These are phyloP conservation scores for Fraxinus cuspidata DNA, from an alignment of 257 asterid genomes.

Conservation along the genomic window DNA sequence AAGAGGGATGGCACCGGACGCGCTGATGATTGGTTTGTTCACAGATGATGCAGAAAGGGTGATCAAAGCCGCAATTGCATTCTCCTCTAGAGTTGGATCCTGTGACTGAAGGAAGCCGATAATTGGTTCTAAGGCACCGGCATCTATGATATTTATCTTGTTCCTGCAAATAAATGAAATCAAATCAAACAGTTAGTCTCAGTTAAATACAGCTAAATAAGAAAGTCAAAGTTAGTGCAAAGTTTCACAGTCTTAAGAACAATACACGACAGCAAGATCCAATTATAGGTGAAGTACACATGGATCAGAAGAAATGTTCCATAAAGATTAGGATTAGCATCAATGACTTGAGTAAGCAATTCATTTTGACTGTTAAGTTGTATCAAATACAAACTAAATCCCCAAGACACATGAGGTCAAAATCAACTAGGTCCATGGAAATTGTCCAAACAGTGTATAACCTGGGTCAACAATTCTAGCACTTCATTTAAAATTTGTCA, in stretches of 20 bases:
- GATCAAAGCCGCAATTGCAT: slow-evolving; percentile 81
- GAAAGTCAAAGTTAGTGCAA: neutral
- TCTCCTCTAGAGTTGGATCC: slow-evolving; percentile 60
- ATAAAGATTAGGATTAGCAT: neutral
- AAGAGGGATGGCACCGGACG: slow-evolving; percentile 85
- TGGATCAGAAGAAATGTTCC: neutral
- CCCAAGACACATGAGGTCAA: neutral
- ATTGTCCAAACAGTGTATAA: neutral
- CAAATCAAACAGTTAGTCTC: neutral
- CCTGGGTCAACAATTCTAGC: neutral
- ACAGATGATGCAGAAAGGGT: slow-evolving; percentile 84
- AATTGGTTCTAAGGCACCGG: slow-evolving; percentile 84
- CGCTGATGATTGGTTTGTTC: slow-evolving; percentile 78
- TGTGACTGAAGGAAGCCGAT: slow-evolving; percentile 68
- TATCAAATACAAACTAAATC: neutral
- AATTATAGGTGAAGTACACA: neutral
- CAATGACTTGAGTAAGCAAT: neutral
- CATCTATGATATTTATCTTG: slow-evolving; percentile 66
- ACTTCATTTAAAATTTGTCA: neutral
- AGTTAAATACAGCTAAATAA: neutral
- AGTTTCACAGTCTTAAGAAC: neutral
- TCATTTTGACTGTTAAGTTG: neutral
- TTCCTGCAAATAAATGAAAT: slow-evolving; percentile 52
- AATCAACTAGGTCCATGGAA: neutral
- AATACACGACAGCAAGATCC: neutral